phyloP scores from a whole-genome alignment of 1,139 yeast species.

The Yamadazyma songkhlaensis region DNA sequence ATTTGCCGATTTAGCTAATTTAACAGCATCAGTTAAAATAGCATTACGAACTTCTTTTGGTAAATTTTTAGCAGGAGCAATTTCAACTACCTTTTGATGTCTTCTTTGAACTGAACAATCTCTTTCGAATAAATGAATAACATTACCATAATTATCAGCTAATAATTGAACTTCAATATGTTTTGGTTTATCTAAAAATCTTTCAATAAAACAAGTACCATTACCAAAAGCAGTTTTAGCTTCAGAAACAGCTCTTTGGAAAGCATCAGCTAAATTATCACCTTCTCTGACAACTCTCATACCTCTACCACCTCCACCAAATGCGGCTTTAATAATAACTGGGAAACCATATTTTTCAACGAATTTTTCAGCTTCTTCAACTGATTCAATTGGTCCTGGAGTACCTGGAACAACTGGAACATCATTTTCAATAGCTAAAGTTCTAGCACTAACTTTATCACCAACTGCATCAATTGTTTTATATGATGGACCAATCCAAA shows the following conservation, averaged over 20 bases:
- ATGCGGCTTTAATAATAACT: conserved; percentile 97
- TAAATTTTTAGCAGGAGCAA: conserved; percentile 96
- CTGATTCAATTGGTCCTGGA: conserved; percentile 88
- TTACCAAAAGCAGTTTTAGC: conserved; percentile 95
- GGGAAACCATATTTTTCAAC: conserved; percentile 88
- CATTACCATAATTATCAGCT: conserved; percentile 94
- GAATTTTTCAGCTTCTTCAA: conserved; percentile 74
- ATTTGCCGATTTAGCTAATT: conserved; percentile 80
- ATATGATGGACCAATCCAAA: conserved; percentile 95
- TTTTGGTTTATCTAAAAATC: conserved; percentile 92
- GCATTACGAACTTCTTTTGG: conserved; percentile 84
- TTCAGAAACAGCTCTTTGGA: conserved; percentile 90
- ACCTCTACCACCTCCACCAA: conserved; percentile 99
- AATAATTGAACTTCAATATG: conserved; percentile 96
- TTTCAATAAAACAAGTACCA: conserved; percentile 96
- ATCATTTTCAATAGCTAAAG: conserved; percentile 71
- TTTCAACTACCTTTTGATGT: conserved; percentile 98
- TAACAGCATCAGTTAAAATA: conserved; percentile 91
- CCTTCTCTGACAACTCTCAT: conserved; percentile 99
- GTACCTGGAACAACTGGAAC: conserved; percentile 99
- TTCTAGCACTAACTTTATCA: conserved; percentile 94
- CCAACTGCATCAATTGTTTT: conserved; percentile 94
- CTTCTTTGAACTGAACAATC: conserved; percentile 99
- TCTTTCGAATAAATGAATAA: conserved; percentile 92
- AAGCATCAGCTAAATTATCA: conserved; percentile 89